A percentile compares a stretch with the other conserved stretches of the same genome.
Conservation (phyloP, 2,329 filamentous ascomycete species). For the Diaporthe amygdali region DNA sequence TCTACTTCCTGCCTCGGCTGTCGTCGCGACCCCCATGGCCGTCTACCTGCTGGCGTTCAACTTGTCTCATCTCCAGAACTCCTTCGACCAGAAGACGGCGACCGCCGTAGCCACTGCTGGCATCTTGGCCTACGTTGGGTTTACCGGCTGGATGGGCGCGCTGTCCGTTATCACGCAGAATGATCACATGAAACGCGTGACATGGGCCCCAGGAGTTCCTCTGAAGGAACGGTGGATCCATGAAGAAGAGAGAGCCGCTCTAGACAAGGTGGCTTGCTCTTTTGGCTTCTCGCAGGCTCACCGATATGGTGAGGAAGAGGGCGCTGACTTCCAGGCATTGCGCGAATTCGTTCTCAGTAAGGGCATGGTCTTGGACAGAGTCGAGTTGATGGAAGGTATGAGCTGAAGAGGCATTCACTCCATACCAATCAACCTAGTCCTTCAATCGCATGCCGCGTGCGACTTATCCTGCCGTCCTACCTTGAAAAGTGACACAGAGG, state of each 20-base stretch:
- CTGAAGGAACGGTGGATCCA: conserved; percentile 83
- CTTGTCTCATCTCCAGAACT: conserved; percentile 69
- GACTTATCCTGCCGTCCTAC: conserved; percentile 2
- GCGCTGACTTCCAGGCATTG: conserved; percentile 85
- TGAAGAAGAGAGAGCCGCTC: conserved; percentile 86
- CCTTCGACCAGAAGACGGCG: conserved; percentile 77
- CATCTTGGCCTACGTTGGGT: conserved; percentile 81
- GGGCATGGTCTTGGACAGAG: conserved; percentile 88
- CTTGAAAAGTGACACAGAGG: conserved; percentile 9
- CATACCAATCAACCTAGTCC: neutral
- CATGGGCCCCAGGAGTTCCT: conserved; percentile 84
- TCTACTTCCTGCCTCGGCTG: conserved; percentile 61
- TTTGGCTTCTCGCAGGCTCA: conserved; percentile 89
- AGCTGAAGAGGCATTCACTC: conserved; percentile 32
- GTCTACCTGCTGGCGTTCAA: conserved; percentile 74
- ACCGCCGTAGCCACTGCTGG: conserved; percentile 81
- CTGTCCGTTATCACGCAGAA: conserved; percentile 87
- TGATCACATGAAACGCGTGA: conserved; percentile 93
- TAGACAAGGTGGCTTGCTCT: conserved; percentile 84
- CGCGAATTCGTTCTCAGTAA: conserved; percentile 82
- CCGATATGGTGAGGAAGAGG: conserved; percentile 87
- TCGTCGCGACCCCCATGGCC: conserved; percentile 66
- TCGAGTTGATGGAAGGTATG: conserved; percentile 94
- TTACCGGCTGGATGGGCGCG: conserved; percentile 81
- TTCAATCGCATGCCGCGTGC: neutral